Base-by-base conservation (phyloP, 1,139 yeast genomes). In the Yarrowia galli region DNA sequence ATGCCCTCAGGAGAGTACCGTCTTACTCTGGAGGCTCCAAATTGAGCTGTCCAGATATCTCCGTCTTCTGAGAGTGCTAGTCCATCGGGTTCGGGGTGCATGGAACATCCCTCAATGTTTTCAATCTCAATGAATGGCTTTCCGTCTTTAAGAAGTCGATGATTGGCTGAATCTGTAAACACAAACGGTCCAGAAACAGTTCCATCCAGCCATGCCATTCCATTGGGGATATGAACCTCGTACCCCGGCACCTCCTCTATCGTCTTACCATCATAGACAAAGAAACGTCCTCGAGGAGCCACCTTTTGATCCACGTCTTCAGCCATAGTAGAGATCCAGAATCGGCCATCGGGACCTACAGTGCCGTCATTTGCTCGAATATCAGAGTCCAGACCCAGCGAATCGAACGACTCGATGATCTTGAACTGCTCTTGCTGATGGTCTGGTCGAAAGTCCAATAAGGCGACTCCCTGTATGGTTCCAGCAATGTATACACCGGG, bases 151-250 rank as follows among this genome's bases (percentile, higher is more conserved):
- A 86, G 89, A 63, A 92, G 83, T 2, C 82, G 84, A 71, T 79
- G 82, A 10, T 85, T 84, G 60, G 84, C 77, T 2, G 96, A 88
- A 73, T 91, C 96, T 3, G 95, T 90, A 84, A 92, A 87, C 74
- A 83, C 89, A 74, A 91, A 81, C 61, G 79, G 78, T 49, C 80
- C 82, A 13, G 82, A 81, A 68, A 83, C 85, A 22, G 25, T 28
- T 8, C 51, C 49, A 2, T 58, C 64, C 54, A 78, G 77, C 53
- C 92, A 93, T 40, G 89, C 90, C 72, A 92, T 82, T n/a, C 97
- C 97, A 75, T 92, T 92, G 18, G 76, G 76, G 22, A 71, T 72
- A 18, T 71, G 70, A 9, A 72, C 67, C 28, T 69, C 68, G 18
- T 72, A 69, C 32, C 61, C 69, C 12, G 71, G 67, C 15, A 69